Percentiles rank a stretch among this genome's conserved stretches.
Evolutionary conservation across 2,329 filamentous ascomycete genomes (phyloP).

Genomic region (Cadophora sp.): DNA sequence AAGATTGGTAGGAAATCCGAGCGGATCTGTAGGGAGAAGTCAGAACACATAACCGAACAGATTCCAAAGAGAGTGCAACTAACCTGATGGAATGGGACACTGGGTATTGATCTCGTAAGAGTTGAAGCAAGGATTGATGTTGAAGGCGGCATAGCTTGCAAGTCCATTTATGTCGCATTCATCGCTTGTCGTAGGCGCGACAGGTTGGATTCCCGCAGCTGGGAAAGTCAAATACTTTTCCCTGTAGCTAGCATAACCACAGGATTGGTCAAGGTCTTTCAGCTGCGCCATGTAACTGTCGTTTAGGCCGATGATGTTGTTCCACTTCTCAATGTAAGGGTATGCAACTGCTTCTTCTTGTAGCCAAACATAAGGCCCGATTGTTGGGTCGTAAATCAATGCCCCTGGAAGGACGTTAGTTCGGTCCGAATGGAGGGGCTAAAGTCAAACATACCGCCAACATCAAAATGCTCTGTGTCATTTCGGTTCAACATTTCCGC

Average conservation of each 20-base stretch:
- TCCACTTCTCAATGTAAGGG: constrained; percentile 47
- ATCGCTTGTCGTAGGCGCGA: constrained; percentile 39
- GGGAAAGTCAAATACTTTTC: constrained; percentile 55
- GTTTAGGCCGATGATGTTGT: constrained; percentile 54
- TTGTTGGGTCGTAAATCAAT: constrained; percentile 38
- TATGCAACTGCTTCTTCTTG: constrained; percentile 47
- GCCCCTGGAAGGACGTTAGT: constrained; percentile 25
- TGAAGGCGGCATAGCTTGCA: constrained; percentile 37
- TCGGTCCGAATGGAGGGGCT: neutral
- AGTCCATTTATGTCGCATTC: constrained; percentile 51
- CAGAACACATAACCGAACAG: neutral
- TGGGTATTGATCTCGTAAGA: constrained; percentile 54
- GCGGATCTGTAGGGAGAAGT: constrained; percentile 35
- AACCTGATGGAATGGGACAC: constrained; percentile 50
- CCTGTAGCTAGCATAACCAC: constrained; percentile 54
- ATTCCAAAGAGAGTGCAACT: neutral
- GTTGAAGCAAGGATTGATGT: constrained; percentile 56
- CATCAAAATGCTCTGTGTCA: constrained; percentile 57
- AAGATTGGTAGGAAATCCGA: constrained; percentile 46
- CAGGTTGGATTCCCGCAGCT: constrained; percentile 46
- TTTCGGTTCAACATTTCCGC: constrained; percentile 57
- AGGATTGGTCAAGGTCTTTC: constrained; percentile 50
- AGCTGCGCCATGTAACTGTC: constrained; percentile 50
- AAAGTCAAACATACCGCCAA: constrained; percentile 51
- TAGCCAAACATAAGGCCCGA: constrained; percentile 30